Evolutionary conservation across 1,284 basidiomycete species (phyloP).

Genomic region (Microbotryum scabiosae): DNA sequence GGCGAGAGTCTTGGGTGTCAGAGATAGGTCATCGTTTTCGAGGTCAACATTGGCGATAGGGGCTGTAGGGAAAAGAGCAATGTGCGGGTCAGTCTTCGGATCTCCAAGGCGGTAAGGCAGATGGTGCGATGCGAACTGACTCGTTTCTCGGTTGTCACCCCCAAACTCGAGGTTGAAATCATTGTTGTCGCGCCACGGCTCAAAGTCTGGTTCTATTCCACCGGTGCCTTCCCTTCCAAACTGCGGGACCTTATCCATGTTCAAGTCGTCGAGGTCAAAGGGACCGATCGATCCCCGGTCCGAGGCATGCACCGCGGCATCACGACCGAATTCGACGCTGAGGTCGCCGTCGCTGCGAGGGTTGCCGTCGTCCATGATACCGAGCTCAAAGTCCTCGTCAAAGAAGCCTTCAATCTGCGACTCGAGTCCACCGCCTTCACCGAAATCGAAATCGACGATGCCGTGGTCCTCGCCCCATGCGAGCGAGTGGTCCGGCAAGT

Average conservation of each 20-base stretch:
- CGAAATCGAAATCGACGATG: conserved; percentile 1
- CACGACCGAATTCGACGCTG: conserved; percentile 22
- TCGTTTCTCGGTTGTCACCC: conserved; percentile 1
- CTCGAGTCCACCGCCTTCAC: not conserved
- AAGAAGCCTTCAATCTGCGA: conserved; percentile 2
- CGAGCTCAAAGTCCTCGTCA: conserved; percentile 15
- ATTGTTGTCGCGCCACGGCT: conserved; percentile 9
- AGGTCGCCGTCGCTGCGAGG: conserved; percentile 14
- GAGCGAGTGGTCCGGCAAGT: conserved; percentile 28
- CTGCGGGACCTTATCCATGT: conserved; percentile 9
- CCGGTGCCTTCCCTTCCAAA: not conserved
- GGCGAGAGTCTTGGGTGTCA: conserved; percentile 25
- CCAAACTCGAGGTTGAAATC: conserved; percentile 12
- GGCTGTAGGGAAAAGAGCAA: not conserved
- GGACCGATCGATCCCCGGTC: conserved; percentile 19
- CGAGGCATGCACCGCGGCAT: conserved; percentile 15
- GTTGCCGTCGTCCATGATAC: conserved; percentile 23
- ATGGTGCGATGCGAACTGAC: not conserved
- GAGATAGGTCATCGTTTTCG: conserved; percentile 9
- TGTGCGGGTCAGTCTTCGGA: not conserved
- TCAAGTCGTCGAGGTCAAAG: conserved; percentile 11
- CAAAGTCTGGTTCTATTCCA: conserved; percentile 2
- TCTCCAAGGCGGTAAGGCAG: not conserved
- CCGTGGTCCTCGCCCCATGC: conserved; percentile 7
- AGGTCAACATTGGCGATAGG: conserved; percentile 8